Evolutionary conservation across 2,329 filamentous ascomycete species (phyloP).

Genomic region (Ophiostoma sp.): DNA sequence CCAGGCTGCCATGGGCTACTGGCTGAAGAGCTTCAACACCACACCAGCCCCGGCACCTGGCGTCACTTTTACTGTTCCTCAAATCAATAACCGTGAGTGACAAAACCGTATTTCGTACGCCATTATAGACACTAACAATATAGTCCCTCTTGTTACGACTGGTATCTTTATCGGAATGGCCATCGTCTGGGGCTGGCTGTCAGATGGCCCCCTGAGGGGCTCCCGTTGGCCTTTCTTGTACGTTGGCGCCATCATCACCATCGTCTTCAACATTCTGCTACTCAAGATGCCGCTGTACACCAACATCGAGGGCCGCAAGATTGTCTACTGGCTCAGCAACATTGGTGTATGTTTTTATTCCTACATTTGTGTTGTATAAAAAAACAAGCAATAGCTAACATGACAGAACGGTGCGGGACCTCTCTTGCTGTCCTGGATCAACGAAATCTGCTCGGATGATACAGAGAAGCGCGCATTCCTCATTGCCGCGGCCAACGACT

Average conservation of each 20-base stretch:
- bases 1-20: slow-evolving; percentile 39
- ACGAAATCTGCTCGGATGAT: slow-evolving; percentile 29
- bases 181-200: slow-evolving; percentile 37
- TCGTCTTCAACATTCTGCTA: slow-evolving; percentile 36
- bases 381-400: not conserved
- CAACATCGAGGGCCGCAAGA: slow-evolving; percentile 28
- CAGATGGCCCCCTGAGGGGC: slow-evolving; percentile 33
- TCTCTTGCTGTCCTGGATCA: slow-evolving; percentile 35
- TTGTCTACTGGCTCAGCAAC: slow-evolving; percentile 38
- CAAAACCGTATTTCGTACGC: not conserved
- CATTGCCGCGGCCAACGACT: slow-evolving; percentile 28
- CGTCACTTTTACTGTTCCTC: slow-evolving; percentile 31
- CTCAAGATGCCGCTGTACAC: slow-evolving; percentile 7
- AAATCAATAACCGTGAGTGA: slow-evolving; percentile 30
- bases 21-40: slow-evolving; percentile 39
- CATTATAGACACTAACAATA: not conserved
- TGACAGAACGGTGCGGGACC: slow-evolving; percentile 34
- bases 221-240: slow-evolving; percentile 39
- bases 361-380: too few relatives aligned
- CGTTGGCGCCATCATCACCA: slow-evolving; percentile 34
- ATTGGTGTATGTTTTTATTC: slow-evolving; percentile 30
- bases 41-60: slow-evolving; percentile 35
- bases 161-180: slow-evolving; percentile 37
- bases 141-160: slow-evolving; percentile 33
- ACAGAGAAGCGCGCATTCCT: slow-evolving; percentile 31